These are phyloP conservation scores for Tuber magnatum DNA, from an alignment of 495 filamentous ascomycete species.

Conservation along the genomic window DNA sequence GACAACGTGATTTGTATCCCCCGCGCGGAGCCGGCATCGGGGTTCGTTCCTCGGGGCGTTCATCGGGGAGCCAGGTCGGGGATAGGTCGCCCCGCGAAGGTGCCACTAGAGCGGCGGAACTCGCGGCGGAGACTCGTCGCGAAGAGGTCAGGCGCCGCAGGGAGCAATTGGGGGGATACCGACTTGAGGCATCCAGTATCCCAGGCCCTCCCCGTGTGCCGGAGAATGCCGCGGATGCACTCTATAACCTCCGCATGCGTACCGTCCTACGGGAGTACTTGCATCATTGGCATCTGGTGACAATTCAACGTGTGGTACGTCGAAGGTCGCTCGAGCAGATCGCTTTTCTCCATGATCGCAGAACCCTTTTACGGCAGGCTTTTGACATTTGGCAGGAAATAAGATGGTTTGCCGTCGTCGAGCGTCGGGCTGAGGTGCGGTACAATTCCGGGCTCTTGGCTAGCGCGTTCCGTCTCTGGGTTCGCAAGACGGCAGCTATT, in stretches of 20 bases:
- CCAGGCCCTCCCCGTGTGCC: constrained; percentile 18
- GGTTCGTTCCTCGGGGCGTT: constrained; percentile 7
- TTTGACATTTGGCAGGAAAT: constrained; percentile 36
- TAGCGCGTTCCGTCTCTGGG: constrained; percentile 32
- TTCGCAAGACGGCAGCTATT: constrained; percentile 35
- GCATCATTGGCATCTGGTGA: constrained; percentile 29
- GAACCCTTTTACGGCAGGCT: constrained; percentile 13
- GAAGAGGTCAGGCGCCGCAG: constrained; percentile 28
- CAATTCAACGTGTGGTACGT: constrained; percentile 35
- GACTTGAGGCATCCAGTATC: constrained; percentile 15
- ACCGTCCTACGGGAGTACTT: constrained; percentile 27
- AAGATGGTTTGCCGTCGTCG: constrained; percentile 35
- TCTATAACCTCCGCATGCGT: constrained; percentile 30
- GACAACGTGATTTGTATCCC: background rate
- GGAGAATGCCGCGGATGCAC: constrained; percentile 24
- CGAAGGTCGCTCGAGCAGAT: constrained; percentile 16
- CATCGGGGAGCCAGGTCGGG: background rate
- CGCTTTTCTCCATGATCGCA: constrained; percentile 12
- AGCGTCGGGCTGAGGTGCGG: constrained; percentile 19
- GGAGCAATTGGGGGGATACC: constrained; percentile 6
- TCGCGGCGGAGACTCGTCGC: constrained; percentile 23
- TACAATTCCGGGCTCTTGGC: constrained; percentile 30
- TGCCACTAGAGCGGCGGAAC: constrained; percentile 31
- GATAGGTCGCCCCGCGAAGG: constrained; percentile 26
- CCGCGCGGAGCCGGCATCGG: constrained; percentile 7